phyloP scores from a whole-genome alignment of 306 rosid species.

The Calophaca sinica region DNA sequence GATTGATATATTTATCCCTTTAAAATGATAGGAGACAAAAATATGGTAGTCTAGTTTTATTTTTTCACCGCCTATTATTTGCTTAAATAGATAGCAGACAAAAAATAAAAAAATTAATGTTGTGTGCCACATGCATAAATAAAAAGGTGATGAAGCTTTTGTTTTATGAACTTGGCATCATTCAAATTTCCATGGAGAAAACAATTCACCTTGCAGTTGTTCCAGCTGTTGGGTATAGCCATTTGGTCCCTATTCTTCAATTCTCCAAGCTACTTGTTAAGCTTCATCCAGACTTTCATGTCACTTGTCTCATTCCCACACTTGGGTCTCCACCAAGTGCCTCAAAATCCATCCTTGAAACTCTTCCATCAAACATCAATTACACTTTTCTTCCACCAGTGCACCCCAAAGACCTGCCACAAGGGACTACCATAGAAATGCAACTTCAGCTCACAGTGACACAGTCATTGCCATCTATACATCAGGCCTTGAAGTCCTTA shows the following conservation, averaged over 20 bases:
- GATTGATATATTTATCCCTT: too few species aligned
- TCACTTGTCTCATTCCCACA: slow-evolving; percentile 25
- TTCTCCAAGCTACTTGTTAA: slow-evolving; percentile 44
- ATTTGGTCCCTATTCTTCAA: slow-evolving; percentile 39
- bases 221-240: slow-evolving; percentile 37
- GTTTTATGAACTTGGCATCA: too few species aligned
- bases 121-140: too few species aligned
- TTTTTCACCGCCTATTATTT: too few species aligned
- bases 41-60: too few species aligned
- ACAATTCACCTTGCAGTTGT: slow-evolving; percentile 37
- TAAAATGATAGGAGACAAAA: too few species aligned
- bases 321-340: slow-evolving; percentile 11
- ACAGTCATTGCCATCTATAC: slow-evolving; percentile 26
- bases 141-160: too few species aligned
- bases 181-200: too few species aligned
- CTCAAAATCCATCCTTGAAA: slow-evolving; percentile 14
- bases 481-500: neutral
- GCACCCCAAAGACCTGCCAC: neutral
- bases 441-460: slow-evolving; percentile 2
- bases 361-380: slow-evolving; percentile 31
- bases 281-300: neutral
- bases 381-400: slow-evolving; percentile 18
- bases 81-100: too few species aligned
- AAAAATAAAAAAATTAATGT: too few species aligned
- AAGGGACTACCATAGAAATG: neutral